Evolutionary conservation across 768 basidiomycete species (phyloP).

Genomic region (Hygrocybe coccinea): DNA sequence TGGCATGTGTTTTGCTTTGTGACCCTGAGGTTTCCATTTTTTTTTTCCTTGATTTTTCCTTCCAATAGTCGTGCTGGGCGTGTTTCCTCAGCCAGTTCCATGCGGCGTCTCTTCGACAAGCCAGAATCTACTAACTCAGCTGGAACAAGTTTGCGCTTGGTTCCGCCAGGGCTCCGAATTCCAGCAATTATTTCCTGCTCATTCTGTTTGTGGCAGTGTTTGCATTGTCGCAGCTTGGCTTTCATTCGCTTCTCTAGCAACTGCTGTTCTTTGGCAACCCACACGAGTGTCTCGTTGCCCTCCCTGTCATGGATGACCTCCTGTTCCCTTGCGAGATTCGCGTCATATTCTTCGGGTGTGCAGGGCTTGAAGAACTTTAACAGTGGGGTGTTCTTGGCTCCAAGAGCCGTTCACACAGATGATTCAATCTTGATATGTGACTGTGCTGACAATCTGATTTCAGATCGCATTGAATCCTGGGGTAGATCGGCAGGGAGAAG

Average conservation of each 20-base stretch:
- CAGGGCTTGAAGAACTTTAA: conserved; percentile 4
- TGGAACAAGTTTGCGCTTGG: conserved; percentile 10
- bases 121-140: background rate
- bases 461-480: background rate
- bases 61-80: background rate
- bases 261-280: conserved; percentile 1
- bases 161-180: conserved; percentile 10
- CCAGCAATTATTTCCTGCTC: background rate
- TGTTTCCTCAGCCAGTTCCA: background rate
- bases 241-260: background rate
- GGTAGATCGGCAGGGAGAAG: background rate
- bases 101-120: background rate
- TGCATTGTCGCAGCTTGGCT: background rate
- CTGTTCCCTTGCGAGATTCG: conserved; percentile 5
- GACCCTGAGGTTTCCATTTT: conserved; percentile 1
- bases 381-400: background rate
- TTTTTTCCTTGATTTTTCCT: conserved; percentile 1
- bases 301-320: background rate
- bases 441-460: background rate
- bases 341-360: background rate
- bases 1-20: conserved; percentile 4
- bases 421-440: background rate
- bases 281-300: background rate
- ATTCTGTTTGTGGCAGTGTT: conserved; percentile 8
- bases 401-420: background rate